phyloP scores from a whole-genome alignment of 2,329 filamentous ascomycete genomes.

The Neofusicoccum sp. region DNA sequence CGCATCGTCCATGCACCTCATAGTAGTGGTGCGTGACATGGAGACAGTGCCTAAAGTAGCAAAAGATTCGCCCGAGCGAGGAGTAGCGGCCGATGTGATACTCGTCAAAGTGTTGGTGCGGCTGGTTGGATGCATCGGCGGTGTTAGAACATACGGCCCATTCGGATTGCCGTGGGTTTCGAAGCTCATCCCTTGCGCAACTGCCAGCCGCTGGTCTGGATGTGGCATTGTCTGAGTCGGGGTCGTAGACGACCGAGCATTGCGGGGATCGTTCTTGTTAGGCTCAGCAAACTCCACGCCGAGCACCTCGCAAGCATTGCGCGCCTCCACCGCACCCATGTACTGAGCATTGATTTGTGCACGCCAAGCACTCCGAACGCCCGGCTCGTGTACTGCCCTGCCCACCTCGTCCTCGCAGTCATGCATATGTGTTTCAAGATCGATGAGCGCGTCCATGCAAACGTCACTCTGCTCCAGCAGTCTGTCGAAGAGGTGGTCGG shows the following conservation, averaged over 20 bases:
- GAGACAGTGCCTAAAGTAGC: slow-evolving; percentile 51
- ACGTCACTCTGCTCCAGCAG: slow-evolving; percentile 37
- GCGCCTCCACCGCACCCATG: slow-evolving; percentile 57
- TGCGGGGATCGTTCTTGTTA: background rate
- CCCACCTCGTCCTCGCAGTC: slow-evolving; percentile 11
- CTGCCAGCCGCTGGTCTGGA: slow-evolving; percentile 2
- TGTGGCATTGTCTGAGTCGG: slow-evolving; percentile 16
- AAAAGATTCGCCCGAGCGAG: slow-evolving; percentile 81
- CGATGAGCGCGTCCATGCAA: slow-evolving; percentile 36
- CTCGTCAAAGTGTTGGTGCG: slow-evolving; percentile 54
- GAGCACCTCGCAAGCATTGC: slow-evolving; percentile 57
- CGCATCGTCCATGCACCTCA: slow-evolving; percentile 60
- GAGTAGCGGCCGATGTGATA: slow-evolving; percentile 55
- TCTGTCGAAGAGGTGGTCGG: slow-evolving; percentile 34
- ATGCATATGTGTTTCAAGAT: slow-evolving; percentile 21
- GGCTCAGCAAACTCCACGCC: slow-evolving; percentile 38
- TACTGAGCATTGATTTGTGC: slow-evolving; percentile 60
- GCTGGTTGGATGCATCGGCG: slow-evolving; percentile 42
- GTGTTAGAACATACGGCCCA: slow-evolving; percentile 26
- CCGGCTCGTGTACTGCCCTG: slow-evolving; percentile 43
- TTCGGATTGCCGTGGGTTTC: slow-evolving; percentile 35
- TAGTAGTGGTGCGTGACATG: slow-evolving; percentile 45
- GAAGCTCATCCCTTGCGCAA: slow-evolving; percentile 3
- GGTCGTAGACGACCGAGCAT: slow-evolving; percentile 12
- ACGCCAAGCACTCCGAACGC: slow-evolving; percentile 57